A percentile compares a stretch with the other conserved stretches of the same genome.
These are phyloP conservation scores for Sugiyamaella neomexicana DNA, from an alignment of 1,139 yeast species.

Conservation along the genomic window DNA sequence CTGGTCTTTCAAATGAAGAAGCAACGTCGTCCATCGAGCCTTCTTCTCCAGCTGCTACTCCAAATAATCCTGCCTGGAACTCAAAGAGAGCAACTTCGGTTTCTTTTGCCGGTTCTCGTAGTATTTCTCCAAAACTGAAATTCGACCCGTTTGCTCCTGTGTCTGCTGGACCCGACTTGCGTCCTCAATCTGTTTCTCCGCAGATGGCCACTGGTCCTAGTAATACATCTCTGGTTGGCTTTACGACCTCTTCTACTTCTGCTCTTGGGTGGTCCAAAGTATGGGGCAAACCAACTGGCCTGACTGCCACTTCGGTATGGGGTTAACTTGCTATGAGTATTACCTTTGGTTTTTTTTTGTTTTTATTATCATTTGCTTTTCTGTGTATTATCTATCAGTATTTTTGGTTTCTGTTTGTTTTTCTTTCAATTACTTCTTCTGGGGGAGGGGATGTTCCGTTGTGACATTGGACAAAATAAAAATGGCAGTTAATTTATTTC, in stretches of 20 bases:
- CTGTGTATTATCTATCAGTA: no score
- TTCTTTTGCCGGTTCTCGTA: slow-evolving; percentile 12
- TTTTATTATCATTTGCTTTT: no score
- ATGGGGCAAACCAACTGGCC: slow-evolving; percentile 24
- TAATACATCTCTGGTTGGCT: not conserved
- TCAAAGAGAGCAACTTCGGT: slow-evolving; percentile 13
- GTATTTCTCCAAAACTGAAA: slow-evolving; percentile 22
- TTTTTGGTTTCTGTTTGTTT: no score
- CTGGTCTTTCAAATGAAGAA: not conserved
- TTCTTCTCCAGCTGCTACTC: not conserved
- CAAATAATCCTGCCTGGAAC: not conserved
- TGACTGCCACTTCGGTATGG: slow-evolving; percentile 22
- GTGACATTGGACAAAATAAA: no score
- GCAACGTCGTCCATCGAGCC: not conserved
- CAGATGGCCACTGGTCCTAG: not conserved
- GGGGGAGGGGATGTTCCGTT: no score
- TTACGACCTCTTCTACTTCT: not conserved
- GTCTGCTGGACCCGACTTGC: not conserved
- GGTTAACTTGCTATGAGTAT: slow-evolving; percentile 16
- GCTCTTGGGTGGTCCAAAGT: slow-evolving; percentile 25
- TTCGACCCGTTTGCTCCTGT: slow-evolving; percentile 27
- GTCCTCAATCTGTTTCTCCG: slow-evolving; percentile 15
- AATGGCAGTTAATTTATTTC: no score
- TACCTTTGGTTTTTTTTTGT: no score
- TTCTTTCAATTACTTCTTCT: no score